Percentiles rank a stretch among this genome's conserved stretches.
Evolutionary conservation across 805 yeast species (phyloP).

Genomic region (Kazachstania bromeliacearum): DNA sequence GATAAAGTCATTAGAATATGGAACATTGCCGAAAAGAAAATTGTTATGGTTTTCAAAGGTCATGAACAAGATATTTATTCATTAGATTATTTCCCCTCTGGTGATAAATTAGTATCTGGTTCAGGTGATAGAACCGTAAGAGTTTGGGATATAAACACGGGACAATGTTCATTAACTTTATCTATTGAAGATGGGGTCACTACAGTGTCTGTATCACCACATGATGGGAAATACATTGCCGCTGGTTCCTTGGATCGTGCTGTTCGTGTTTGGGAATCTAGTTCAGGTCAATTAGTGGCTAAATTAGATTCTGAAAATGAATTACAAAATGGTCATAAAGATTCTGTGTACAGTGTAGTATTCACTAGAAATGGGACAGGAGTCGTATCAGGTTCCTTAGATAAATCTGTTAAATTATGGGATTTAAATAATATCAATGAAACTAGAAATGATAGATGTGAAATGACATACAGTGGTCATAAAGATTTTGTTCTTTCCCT

Average conservation of each 20-base stretch:
- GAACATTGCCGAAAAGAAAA: conserved; percentile 81
- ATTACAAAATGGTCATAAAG: conserved; percentile 88
- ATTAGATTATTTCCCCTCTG: conserved; percentile 88
- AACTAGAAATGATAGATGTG: conserved; percentile 39
- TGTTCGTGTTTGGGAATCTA: conserved; percentile 94
- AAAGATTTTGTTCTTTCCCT: conserved; percentile 92
- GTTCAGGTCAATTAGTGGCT: conserved; percentile 85
- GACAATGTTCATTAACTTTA: conserved; percentile 80
- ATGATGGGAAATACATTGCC: conserved; percentile 82
- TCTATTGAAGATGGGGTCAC: conserved; percentile 97
- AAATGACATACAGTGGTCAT: conserved; percentile 90
- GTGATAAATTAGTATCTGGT: conserved; percentile 87
- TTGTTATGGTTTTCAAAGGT: conserved; percentile 79
- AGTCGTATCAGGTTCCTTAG: conserved; percentile 90
- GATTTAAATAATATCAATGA: conserved; percentile 35
- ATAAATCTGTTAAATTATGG: conserved; percentile 94
- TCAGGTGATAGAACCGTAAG: conserved; percentile 95
- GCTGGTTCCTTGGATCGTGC: conserved; percentile 95
- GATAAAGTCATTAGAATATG: conserved; percentile 88
- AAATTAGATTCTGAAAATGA: conserved; percentile 84
- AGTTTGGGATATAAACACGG: conserved; percentile 86
- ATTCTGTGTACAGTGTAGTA: conserved; percentile 89
- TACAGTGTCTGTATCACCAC: conserved; percentile 90
- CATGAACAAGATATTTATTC: conserved; percentile 98
- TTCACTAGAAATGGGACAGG: conserved; percentile 87